Evolutionary conservation across 768 basidiomycete species (phyloP).

Genomic region (Podaxis carcinomalis): DNA sequence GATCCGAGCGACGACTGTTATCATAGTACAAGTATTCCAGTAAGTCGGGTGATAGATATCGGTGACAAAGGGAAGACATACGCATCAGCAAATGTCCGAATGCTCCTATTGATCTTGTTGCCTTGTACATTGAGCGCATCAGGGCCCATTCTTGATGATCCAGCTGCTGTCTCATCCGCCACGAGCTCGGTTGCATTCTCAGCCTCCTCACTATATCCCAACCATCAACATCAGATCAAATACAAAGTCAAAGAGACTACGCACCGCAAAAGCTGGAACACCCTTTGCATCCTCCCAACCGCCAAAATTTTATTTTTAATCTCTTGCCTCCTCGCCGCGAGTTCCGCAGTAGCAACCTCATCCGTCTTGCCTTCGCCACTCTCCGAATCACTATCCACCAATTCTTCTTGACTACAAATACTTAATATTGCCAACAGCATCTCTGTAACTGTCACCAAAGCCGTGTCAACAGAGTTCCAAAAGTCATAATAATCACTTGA

Average conservation of each 20-base stretch:
- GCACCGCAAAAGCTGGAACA: constrained; percentile 86
- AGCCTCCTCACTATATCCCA: constrained; percentile 58
- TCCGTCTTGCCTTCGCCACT: constrained; percentile 29
- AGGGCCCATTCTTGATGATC: constrained; percentile 29
- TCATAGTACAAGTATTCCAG: constrained; percentile 3
- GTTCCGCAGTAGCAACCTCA: constrained; percentile 31
- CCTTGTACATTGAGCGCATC: constrained; percentile 64
- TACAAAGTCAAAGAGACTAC: constrained; percentile 20
- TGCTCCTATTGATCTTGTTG: constrained; percentile 51
- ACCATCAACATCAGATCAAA: not conserved
- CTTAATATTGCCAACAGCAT: constrained; percentile 95
- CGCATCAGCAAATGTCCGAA: constrained; percentile 76
- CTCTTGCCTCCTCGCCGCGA: constrained; percentile 55
- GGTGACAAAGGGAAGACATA: constrained; percentile 30
- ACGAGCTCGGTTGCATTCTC: constrained; percentile 73
- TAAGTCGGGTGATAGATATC: not conserved
- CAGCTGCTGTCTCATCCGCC: constrained; percentile 22
- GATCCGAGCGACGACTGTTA: constrained; percentile 62
- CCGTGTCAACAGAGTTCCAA: no score
- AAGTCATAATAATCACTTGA: not conserved
- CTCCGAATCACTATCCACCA: constrained; percentile 53
- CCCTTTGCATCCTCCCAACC: constrained; percentile 85
- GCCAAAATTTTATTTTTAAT: constrained; percentile 95
- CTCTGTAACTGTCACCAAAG: constrained; percentile 69
- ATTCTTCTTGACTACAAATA: constrained; percentile 91